Conservation (phyloP, 257 asterid genomes). For the Pogostemon cablin region DNA sequence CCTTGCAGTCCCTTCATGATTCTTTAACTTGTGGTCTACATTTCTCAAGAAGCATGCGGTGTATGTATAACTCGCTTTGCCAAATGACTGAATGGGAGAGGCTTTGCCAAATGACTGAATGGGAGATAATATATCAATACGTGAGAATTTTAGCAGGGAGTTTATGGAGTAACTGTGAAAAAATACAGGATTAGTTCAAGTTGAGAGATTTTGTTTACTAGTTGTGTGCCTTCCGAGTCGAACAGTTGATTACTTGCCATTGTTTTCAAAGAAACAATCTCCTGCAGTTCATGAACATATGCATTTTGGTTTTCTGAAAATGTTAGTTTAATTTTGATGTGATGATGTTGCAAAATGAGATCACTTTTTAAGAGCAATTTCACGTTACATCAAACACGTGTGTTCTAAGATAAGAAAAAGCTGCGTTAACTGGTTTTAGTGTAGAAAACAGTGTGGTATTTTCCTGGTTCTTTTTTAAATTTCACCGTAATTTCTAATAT, state of each 20-base stretch:
- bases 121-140: background rate
- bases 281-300: background rate
- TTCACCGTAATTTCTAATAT: no score
- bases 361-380: background rate
- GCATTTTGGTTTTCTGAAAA: background rate
- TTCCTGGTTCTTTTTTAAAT: no score
- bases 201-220: background rate
- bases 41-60: background rate
- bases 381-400: background rate
- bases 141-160: conserved; percentile 9
- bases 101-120: conserved; percentile 6
- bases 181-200: background rate
- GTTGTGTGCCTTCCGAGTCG: background rate
- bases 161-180: background rate
- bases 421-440: background rate
- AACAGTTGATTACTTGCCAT: background rate
- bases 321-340: background rate
- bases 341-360: background rate
- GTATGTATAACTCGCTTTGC: background rate
- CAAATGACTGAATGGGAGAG: background rate
- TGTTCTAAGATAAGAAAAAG: background rate
- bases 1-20: background rate
- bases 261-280: background rate
- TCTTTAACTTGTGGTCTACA: background rate
- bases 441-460: background rate